Conservation (phyloP, 129 eudicot species). For the Chrysanthemum lavandulifolium region DNA sequence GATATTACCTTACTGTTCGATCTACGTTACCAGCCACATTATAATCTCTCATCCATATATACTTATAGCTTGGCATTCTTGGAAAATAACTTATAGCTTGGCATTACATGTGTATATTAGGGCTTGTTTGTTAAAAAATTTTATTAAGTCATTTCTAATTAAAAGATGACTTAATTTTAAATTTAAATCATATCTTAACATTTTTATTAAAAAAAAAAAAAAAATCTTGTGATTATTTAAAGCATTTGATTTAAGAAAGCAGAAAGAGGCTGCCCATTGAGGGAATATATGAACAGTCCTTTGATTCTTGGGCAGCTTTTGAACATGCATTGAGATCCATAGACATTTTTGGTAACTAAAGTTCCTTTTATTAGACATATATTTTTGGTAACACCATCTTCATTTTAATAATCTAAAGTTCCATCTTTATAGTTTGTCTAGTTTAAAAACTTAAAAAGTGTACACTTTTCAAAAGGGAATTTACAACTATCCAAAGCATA, state of each 20-base stretch:
- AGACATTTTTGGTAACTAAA: constrained; percentile 34
- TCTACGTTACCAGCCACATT: no score
- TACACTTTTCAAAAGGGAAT: constrained; percentile 6
- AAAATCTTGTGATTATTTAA: neutral
- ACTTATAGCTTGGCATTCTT: no score
- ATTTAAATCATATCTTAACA: no score
- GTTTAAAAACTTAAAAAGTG: neutral
- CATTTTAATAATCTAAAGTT: constrained; percentile 25
- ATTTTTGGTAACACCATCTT: constrained; percentile 31
- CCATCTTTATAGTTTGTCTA: constrained; percentile 26
- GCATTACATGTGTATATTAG: no score
- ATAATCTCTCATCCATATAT: no score
- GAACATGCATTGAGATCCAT: constrained; percentile 29
- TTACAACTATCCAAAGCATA: constrained; percentile 1
- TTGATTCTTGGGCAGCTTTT: constrained; percentile 37
- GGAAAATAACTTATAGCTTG: no score
- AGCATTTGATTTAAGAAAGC: neutral
- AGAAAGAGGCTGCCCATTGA: neutral
- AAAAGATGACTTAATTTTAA: no score
- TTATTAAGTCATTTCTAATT: no score
- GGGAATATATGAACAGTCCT: constrained; percentile 32
- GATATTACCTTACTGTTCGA: no score
- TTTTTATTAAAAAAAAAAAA: no score
- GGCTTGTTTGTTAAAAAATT: no score
- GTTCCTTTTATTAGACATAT: constrained; percentile 1